Conservation (phyloP, 768 basidiomycete species). For the Hypsizygus marmoreus region DNA sequence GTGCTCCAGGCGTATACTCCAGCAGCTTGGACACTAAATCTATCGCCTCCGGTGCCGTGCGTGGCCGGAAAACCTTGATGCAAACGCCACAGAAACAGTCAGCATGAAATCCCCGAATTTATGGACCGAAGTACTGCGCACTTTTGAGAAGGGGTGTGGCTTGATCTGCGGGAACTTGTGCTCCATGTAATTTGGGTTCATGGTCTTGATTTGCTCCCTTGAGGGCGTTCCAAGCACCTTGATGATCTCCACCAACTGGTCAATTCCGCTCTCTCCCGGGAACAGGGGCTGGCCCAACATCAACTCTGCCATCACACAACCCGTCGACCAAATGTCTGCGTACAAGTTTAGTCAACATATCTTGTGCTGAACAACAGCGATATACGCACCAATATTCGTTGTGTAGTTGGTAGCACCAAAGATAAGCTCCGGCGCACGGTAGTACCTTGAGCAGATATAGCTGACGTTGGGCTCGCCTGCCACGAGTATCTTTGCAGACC, state of each 20-base stretch:
- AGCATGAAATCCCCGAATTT: slow-evolving; percentile 7
- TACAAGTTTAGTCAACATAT: slow-evolving; percentile 7
- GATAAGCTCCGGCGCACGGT: slow-evolving; percentile 98
- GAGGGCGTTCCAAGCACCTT: slow-evolving; percentile 99
- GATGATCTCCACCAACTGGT: slow-evolving; percentile 99
- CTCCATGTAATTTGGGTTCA: slow-evolving; percentile 99
- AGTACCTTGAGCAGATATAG: slow-evolving; percentile 99
- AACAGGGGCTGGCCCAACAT: slow-evolving; percentile 99
- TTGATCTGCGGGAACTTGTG: slow-evolving; percentile 99
- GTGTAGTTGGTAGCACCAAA: slow-evolving; percentile 99
- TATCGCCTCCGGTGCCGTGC: slow-evolving; percentile 95
- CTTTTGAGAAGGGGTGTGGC: slow-evolving; percentile 99
- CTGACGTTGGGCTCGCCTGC: slow-evolving; percentile 98
- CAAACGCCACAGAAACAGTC: slow-evolving; percentile 11
- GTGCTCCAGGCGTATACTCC: slow-evolving; percentile 96
- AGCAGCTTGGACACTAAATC: slow-evolving; percentile 92
- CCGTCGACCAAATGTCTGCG: slow-evolving; percentile 98
- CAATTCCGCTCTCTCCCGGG: slow-evolving; percentile 98
- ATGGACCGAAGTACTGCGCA: slow-evolving; percentile 29
- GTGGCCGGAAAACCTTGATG: slow-evolving; percentile 91
- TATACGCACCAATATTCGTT: slow-evolving; percentile 88
- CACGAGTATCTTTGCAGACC: slow-evolving; percentile 97
- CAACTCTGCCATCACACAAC: slow-evolving; percentile 99
- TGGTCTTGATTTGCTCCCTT: slow-evolving; percentile 99
- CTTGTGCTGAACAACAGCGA: background rate